phyloP scores from a whole-genome alignment of 1,284 basidiomycete species.

The Microbotryomycetes sp. region DNA sequence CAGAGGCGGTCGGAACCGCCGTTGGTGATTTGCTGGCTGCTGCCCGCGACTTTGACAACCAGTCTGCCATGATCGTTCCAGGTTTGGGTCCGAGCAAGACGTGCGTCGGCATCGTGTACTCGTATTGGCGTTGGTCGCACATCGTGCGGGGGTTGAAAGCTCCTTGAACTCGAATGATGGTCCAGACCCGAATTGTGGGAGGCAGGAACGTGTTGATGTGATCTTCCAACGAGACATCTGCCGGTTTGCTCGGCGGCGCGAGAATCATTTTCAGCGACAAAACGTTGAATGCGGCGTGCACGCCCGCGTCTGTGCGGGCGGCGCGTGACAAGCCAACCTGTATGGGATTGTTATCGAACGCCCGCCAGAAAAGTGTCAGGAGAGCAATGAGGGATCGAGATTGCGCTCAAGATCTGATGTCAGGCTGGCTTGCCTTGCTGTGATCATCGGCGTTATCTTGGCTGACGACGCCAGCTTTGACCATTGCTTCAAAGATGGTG shows the following conservation, averaged over 20 bases:
- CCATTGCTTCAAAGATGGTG: slow-evolving; percentile 76
- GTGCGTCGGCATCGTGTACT: slow-evolving; percentile 93
- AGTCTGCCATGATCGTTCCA: slow-evolving; percentile 54
- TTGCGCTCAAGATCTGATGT: not conserved
- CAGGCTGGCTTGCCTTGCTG: slow-evolving; percentile 53
- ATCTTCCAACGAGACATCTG: slow-evolving; percentile 13
- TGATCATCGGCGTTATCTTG: slow-evolving; percentile 88
- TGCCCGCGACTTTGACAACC: slow-evolving; percentile 39
- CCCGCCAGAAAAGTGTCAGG: not conserved
- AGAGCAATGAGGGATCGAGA: slow-evolving; percentile 34
- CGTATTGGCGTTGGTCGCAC: slow-evolving; percentile 92
- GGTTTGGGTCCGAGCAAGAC: slow-evolving; percentile 86
- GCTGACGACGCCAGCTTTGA: slow-evolving; percentile 83
- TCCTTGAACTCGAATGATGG: slow-evolving; percentile 76
- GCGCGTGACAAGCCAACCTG: slow-evolving; percentile 79
- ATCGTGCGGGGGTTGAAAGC: slow-evolving; percentile 81
- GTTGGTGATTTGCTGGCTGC: not conserved
- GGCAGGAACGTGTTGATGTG: slow-evolving; percentile 77
- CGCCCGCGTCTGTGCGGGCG: slow-evolving; percentile 92
- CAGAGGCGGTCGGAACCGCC: slow-evolving; percentile 8
- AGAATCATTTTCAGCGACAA: slow-evolving; percentile 84
- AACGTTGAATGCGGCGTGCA: slow-evolving; percentile 92
- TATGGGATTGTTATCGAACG: not conserved
- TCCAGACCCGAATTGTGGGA: slow-evolving; percentile 86
- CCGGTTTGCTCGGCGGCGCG: slow-evolving; percentile 15